Evolutionary conservation across 495 filamentous ascomycete genomes (phyloP), one percentile per base, ranked within the genome.

Genomic region (Delitschia confertaspora): DNA sequence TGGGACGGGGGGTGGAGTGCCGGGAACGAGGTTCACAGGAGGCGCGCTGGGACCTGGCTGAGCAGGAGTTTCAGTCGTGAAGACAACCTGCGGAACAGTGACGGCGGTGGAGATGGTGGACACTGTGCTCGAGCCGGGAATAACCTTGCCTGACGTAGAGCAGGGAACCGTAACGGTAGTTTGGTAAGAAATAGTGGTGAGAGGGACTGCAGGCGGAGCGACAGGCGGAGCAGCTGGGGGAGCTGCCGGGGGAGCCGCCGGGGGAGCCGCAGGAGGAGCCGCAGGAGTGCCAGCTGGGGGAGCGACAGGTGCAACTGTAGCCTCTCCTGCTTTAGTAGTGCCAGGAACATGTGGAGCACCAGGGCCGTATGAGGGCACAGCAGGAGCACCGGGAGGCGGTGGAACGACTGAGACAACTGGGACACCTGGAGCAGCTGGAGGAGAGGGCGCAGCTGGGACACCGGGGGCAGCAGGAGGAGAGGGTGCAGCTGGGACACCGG

Each of bases 81-180:
- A 85, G 51, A 63, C 65, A 38, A 88, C 76, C 60, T 83, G 78
- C n/a, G 84, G 84, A 32, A 88, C 78, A 33, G 76, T 80, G 51
- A 82, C 59, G 49, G 63, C 64, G 44, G 79, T 85, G 66, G 61
- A 66, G 59, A 82, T 62, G 25, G 60, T 49, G 14, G 68, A 60
- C 35, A 71, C 73, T 53, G 66, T 70, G 67, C 67, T 73, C 59
- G 67, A 73, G 63, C 59, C 66, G 30, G 73, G 54, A 65, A 75
- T 67, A 18, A 65, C 66, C 39, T 62, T 61, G 27, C 67, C 61
- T 25, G 64, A 58, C 7, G 66, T 63, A 19, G 69, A 53, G 46
- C 56, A 64, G 13, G 71, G 67, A 4, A 70, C 71, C 24, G 55
- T 59, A 17, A 65, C 44, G 14, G 65, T 67, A 27, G 66, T 57